These are phyloP conservation scores for Mortierella alpina DNA, from an alignment of 192 early-diverging fungal genomes.

Conservation along the genomic window DNA sequence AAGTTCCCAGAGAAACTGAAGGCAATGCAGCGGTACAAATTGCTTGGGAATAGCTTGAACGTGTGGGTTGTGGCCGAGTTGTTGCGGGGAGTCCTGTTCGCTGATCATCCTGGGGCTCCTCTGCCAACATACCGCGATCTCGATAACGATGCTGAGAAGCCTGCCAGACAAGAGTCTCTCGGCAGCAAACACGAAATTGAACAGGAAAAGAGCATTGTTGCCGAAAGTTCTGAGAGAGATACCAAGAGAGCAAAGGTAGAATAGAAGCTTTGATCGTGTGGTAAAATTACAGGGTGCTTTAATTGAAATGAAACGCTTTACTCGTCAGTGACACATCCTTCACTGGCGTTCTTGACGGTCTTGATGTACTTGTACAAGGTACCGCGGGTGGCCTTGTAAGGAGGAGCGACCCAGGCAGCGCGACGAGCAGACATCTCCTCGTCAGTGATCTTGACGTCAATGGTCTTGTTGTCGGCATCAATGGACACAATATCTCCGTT, in stretches of 20 bases:
- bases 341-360: conserved; percentile 80
- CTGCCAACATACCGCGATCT: conserved; percentile 5
- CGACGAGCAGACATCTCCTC: conserved; percentile 80
- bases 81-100: conserved; percentile 73
- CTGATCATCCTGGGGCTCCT: conserved; percentile 33
- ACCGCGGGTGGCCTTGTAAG: conserved; percentile 88
- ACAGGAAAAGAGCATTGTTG: background rate
- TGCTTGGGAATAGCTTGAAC: conserved; percentile 92
- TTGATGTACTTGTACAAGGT: conserved; percentile 96
- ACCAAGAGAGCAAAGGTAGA: conserved; percentile 7
- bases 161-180: background rate
- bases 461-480: conserved; percentile 82
- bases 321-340: conserved; percentile 91
- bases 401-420: conserved; percentile 81
- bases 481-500: conserved; percentile 93
- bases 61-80: conserved; percentile 84
- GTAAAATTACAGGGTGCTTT: conserved; percentile 21
- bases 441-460: conserved; percentile 83
- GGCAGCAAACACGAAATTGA: background rate
- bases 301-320: conserved; percentile 19
- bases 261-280: background rate
- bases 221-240: background rate
- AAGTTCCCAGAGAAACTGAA: conserved; percentile 75
- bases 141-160: background rate
- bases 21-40: conserved; percentile 73